Base-by-base conservation (phyloP, 257 asterid species). In the Vinca minor region DNA sequence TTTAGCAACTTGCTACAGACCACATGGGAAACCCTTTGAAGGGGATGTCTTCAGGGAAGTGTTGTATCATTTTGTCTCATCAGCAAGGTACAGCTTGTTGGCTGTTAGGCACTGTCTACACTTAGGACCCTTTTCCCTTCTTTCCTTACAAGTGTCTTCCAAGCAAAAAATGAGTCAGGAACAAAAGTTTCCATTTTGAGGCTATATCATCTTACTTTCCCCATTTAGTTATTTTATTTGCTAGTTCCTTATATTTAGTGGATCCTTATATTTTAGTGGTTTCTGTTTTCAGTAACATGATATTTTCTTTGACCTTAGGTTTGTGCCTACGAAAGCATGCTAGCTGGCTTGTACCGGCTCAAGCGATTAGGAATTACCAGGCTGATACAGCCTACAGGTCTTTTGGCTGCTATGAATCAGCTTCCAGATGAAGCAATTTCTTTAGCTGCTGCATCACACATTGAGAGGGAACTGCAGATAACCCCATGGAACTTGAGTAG, bases 341-440 rank as follows among this genome's bases (percentile, higher is more conserved):
- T 74, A 79, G 98, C 98, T 75, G 97, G 98, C 66, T 78, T 75
- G 17, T 87, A 85, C 81, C 84, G 98, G 82, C 95, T 93, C 47
- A 93, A 89, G 69, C 79, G 96, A 63, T 70, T 93, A 74, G 98
- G 98, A 63, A 89, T 93, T 73, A 82, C 97, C 36, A 85, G 87
- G 76, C 76, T 89, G 72, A 89, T 84, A 62, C 78, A 69, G 39
- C 95, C 96, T 26, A 63, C 84, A 32, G 99, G 99, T 50, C 93
- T 93, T 78, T 81, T 92, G 32, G 77, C 99, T 68, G 99, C 99
- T 66, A 85, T 93, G 99, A 93, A 84, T 80, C 99, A 87, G 87
- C 97, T 93, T 79, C 99, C 99, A 49, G 94, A 83, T 83, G 99
- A 93, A 84, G 99, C 99, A 55, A 84, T 93, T 71, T 75, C 99